Percentiles rank a stretch among this genome's conserved stretches.
Evolutionary conservation across 768 basidiomycete genomes (phyloP).

Genomic region (Lactarius evosmus): DNA sequence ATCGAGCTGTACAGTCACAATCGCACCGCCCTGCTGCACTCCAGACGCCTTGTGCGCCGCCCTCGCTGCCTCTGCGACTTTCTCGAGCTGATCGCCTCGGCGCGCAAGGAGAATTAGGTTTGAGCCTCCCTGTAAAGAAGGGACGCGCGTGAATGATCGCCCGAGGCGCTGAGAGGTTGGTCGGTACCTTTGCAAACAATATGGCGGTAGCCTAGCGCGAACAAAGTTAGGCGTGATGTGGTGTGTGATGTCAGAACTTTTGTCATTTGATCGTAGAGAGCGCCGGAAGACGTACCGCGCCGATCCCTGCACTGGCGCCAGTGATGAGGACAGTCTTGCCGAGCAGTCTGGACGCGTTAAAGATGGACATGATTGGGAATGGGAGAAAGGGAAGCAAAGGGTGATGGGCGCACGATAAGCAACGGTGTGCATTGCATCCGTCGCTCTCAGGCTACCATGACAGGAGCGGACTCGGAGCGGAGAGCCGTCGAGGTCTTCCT

Average conservation of each 20-base stretch:
- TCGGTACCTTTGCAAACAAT: slow-evolving; percentile 79
- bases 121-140: slow-evolving; percentile 61
- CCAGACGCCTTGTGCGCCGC: slow-evolving; percentile 72
- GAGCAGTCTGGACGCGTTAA: slow-evolving; percentile 74
- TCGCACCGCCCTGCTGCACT: slow-evolving; percentile 70
- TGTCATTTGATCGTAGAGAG: neutral
- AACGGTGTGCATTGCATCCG: neutral
- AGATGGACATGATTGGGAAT: slow-evolving; percentile 60
- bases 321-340: slow-evolving; percentile 88
- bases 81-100: slow-evolving; percentile 64
- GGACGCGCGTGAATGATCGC: neutral
- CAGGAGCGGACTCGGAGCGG: neutral
- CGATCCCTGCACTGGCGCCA: slow-evolving; percentile 87
- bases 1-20: slow-evolving; percentile 71
- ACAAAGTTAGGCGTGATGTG: slow-evolving; percentile 2
- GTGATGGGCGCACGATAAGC: neutral
- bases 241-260: slow-evolving; percentile 2
- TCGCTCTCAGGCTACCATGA: neutral
- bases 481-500: neutral
- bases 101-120: slow-evolving; percentile 86
- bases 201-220: slow-evolving; percentile 70
- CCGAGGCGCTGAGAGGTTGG: neutral
- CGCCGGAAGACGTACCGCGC: slow-evolving; percentile 55
- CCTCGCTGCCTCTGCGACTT: slow-evolving; percentile 63
- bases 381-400: neutral